Evolutionary conservation across 2,329 filamentous ascomycete genomes (phyloP).

Genomic region (Xylaria sp.): DNA sequence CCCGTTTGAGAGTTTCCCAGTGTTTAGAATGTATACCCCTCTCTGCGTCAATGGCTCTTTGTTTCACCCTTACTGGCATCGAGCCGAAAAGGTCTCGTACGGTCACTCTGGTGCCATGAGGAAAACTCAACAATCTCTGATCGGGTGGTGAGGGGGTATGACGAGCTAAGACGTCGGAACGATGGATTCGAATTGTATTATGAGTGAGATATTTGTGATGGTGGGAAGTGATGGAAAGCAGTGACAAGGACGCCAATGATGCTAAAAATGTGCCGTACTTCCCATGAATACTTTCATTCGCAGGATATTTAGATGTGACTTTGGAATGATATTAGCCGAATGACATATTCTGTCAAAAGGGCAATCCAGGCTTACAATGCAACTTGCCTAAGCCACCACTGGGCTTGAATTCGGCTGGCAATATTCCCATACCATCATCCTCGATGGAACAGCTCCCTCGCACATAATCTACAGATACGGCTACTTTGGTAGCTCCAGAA

Average conservation of each 20-base stretch:
- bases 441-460: constrained; percentile 82
- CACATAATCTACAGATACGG: constrained; percentile 76
- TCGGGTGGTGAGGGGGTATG: constrained; percentile 69
- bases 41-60: constrained; percentile 68
- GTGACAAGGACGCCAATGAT: constrained; percentile 77
- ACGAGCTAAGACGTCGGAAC: constrained; percentile 72
- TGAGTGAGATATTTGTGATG: constrained; percentile 68
- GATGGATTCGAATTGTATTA: constrained; percentile 76
- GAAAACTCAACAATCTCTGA: constrained; percentile 63
- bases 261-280: constrained; percentile 79
- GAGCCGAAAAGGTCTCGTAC: constrained; percentile 87
- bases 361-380: constrained; percentile 66
- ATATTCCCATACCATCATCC: constrained; percentile 85
- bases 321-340: constrained; percentile 28
- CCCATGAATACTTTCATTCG: constrained; percentile 65
- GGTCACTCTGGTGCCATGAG: constrained; percentile 78
- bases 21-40: constrained; percentile 65
- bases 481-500: constrained; percentile 74
- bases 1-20: constrained; percentile 71
- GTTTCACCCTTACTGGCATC: constrained; percentile 90
- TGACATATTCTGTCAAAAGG: constrained; percentile 9
- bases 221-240: constrained; percentile 80
- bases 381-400: constrained; percentile 76
- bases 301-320: constrained; percentile 82
- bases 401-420: constrained; percentile 74